Evolutionary conservation across 1,139 yeast species (phyloP).

Genomic region (Hanseniaspora uvarum): DNA sequence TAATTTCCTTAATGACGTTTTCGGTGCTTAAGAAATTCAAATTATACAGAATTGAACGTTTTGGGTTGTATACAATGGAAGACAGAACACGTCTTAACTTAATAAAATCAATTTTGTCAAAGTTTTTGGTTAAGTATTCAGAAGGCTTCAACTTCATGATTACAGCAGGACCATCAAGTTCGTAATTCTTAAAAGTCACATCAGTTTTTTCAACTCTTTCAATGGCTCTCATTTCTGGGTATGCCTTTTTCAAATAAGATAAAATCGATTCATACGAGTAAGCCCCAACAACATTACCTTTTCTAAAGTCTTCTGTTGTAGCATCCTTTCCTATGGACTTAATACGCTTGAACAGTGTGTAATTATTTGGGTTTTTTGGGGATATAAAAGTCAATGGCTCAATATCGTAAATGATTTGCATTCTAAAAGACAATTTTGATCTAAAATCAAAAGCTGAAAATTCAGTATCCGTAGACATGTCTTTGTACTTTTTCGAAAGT

Average conservation of each 20-base stretch:
- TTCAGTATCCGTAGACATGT: background rate
- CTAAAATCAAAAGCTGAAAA: background rate
- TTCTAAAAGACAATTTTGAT: conserved; percentile 9
- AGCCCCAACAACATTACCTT: background rate
- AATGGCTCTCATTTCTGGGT: background rate
- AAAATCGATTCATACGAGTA: background rate
- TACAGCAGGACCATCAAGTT: background rate
- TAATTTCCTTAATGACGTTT: background rate
- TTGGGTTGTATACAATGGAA: background rate
- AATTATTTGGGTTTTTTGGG: background rate
- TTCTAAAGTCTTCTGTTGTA: background rate
- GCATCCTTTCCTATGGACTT: background rate
- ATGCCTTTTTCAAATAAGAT: background rate
- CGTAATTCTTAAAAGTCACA: background rate
- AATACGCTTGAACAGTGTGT: background rate
- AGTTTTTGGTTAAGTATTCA: background rate
- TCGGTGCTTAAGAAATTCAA: background rate
- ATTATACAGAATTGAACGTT: background rate
- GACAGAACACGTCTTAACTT: background rate
- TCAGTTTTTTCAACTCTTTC: background rate
- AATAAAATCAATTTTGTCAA: background rate
- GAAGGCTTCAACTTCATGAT: background rate
- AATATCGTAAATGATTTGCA: background rate
- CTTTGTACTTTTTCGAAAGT: background rate
- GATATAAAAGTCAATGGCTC: background rate